These are phyloP conservation scores for Emericellopsis atlantica DNA, from an alignment of 2,329 filamentous ascomycete genomes.

Conservation along the genomic window DNA sequence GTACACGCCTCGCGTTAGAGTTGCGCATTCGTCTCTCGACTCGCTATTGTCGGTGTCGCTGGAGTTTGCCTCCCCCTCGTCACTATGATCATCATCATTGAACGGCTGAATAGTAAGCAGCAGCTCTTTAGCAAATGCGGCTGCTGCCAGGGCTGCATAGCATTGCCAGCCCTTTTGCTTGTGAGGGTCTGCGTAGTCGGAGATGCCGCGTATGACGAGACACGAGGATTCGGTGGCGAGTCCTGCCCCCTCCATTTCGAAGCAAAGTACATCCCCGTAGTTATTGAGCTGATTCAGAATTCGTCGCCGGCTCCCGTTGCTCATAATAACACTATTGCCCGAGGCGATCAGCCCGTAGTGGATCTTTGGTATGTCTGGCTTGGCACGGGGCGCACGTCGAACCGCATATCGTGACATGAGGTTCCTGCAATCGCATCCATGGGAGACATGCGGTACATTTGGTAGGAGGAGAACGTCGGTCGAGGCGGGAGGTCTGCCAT, in stretches of 20 bases:
- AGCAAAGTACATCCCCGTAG: constrained; percentile 7
- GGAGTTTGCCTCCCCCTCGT: too few species aligned
- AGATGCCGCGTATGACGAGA: constrained; percentile 20
- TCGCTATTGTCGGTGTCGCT: too few species aligned
- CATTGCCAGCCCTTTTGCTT: constrained; percentile 17
- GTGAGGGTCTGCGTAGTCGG: constrained; percentile 21
- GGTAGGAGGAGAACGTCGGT: too few species aligned
- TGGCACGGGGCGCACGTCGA: too few species aligned
- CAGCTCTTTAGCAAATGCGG: constrained; percentile 9
- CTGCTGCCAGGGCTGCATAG: constrained; percentile 12
- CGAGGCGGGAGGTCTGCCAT: too few species aligned
- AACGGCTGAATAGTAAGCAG: too few species aligned
- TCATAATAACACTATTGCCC: constrained; percentile 8
- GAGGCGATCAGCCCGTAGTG: constrained; percentile 7
- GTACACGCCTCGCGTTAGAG: too few species aligned
- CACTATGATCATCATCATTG: too few species aligned
- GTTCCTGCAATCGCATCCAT: neutral
- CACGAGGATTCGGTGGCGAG: constrained; percentile 9
- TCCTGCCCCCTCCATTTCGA: constrained; percentile 1
- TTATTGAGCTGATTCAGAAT: constrained; percentile 8
- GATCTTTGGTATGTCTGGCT: constrained; percentile 1
- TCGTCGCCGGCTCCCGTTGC: constrained; percentile 6
- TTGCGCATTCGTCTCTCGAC: too few species aligned
- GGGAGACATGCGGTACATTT: too few species aligned
- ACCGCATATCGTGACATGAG: too few species aligned